Conservation (phyloP, 2,329 filamentous ascomycete genomes). For the Phyllosticta ampelicida region DNA sequence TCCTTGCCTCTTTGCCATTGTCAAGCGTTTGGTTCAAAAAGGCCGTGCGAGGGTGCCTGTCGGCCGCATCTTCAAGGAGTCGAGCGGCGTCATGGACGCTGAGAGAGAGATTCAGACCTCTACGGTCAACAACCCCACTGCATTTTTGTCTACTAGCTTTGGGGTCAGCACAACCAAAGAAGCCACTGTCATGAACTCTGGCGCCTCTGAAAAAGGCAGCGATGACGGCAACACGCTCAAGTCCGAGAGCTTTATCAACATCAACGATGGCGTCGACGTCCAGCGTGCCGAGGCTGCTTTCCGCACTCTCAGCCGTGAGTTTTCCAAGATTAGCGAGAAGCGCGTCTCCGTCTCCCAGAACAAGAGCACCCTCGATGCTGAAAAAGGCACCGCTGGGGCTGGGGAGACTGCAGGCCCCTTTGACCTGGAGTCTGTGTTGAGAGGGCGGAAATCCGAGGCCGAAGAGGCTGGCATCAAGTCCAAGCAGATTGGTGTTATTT, state of each 20-base stretch:
- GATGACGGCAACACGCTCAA: constrained; percentile 5
- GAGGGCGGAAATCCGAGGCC: constrained; percentile 61
- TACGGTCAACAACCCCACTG: background rate
- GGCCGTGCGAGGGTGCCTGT: background rate
- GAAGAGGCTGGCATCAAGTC: constrained; percentile 66
- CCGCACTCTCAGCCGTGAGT: constrained; percentile 46
- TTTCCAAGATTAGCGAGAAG: constrained; percentile 45
- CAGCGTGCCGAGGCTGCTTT: constrained; percentile 61
- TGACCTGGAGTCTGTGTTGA: constrained; percentile 63
- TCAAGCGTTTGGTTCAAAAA: background rate
- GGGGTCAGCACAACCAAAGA: background rate
- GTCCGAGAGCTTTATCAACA: constrained; percentile 6
- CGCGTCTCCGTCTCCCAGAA: constrained; percentile 23
- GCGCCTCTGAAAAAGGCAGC: constrained; percentile 4
- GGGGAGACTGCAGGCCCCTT: constrained; percentile 46
- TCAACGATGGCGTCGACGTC: constrained; percentile 37
- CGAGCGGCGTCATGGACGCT: background rate
- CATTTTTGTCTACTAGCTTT: background rate
- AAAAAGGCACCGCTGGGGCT: background rate
- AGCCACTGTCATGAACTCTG: constrained; percentile 2
- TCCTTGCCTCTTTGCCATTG: background rate
- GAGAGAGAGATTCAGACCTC: background rate
- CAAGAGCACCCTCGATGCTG: constrained; percentile 25
- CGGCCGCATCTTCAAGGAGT: background rate
- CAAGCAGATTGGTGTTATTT: constrained; percentile 63